phyloP scores from a whole-genome alignment of 164 flowering plant genomes.

The Amborella trichopoda region DNA sequence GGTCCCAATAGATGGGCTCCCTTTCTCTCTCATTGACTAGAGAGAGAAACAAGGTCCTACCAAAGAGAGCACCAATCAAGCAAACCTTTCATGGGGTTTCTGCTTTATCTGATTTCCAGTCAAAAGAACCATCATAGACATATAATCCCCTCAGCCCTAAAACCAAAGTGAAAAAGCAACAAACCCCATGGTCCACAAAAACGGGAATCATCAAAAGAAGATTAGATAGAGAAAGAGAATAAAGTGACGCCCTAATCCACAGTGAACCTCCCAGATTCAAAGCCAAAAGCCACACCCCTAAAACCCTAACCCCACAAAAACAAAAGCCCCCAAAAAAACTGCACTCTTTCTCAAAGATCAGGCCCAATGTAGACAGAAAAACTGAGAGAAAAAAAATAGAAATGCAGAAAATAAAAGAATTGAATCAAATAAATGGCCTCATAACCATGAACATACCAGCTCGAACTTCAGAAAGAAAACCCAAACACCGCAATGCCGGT shows the following conservation, averaged over 20 bases:
- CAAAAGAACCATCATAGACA: slow-evolving; percentile 32
- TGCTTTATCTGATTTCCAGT: slow-evolving; percentile 27
- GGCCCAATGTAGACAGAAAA: too few relatives aligned
- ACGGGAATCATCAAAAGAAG: slow-evolving; percentile 33
- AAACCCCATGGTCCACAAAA: slow-evolving; percentile 24
- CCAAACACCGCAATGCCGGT: too few relatives aligned
- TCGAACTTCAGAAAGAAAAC: too few relatives aligned
- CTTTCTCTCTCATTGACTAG: too few relatives aligned
- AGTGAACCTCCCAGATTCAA: neutral
- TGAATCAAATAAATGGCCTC: too few relatives aligned
- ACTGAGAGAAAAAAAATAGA: too few relatives aligned
- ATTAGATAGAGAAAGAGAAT: slow-evolving; percentile 8
- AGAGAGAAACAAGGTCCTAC: too few relatives aligned
- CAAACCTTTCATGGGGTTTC: too few relatives aligned
- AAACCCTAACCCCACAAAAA: slow-evolving; percentile 3
- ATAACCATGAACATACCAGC: too few relatives aligned
- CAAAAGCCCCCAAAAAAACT: neutral
- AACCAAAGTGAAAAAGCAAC: slow-evolving; percentile 24
- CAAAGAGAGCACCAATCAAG: too few relatives aligned
- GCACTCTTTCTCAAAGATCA: neutral
- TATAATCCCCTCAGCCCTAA: slow-evolving; percentile 20
- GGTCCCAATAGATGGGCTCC: neutral
- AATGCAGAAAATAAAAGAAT: too few relatives aligned
- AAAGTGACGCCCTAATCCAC: slow-evolving; percentile 2
- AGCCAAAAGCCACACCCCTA: slow-evolving; percentile 4